A percentile compares a stretch with the other conserved stretches of the same genome.
Evolutionary conservation across 1,139 yeast genomes (phyloP).

Genomic region (Sugiyamaella paludigena): DNA sequence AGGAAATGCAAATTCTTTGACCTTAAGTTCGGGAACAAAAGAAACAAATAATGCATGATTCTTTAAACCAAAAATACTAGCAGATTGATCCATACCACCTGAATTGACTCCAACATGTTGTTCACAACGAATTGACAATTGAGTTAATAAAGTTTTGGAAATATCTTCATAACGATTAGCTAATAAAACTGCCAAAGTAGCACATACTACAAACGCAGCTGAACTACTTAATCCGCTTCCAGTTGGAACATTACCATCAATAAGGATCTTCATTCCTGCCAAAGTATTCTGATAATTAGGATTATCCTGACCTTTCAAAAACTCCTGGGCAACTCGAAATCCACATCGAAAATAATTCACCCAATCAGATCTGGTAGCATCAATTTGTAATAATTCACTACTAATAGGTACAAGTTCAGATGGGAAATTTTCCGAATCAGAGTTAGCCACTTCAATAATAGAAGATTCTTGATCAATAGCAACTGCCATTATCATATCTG

Average conservation of each 20-base stretch:
- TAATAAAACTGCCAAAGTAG: constrained; percentile 56
- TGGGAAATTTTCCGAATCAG: constrained; percentile 41
- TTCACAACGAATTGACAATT: constrained; percentile 65
- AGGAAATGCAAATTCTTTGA: constrained; percentile 58
- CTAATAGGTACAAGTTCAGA: constrained; percentile 45
- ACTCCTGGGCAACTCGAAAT: constrained; percentile 57
- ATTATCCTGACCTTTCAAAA: constrained; percentile 33
- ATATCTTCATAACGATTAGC: constrained; percentile 51
- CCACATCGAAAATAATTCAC: constrained; percentile 69
- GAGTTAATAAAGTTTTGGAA: constrained; percentile 53
- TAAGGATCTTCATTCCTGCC: constrained; percentile 52
- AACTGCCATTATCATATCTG: constrained; percentile 61
- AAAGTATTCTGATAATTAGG: constrained; percentile 4
- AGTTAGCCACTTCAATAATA: constrained; percentile 46
- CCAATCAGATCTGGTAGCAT: constrained; percentile 55
- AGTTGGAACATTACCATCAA: constrained; percentile 68
- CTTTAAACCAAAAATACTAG: constrained; percentile 64
- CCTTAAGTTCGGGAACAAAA: constrained; percentile 59
- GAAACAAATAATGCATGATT: constrained; percentile 60
- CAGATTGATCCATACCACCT: constrained; percentile 80
- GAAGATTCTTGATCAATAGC: constrained; percentile 31
- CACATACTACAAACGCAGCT: constrained; percentile 70
- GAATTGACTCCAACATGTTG: constrained; percentile 73
- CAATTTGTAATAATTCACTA: constrained; percentile 45
- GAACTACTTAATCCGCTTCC: constrained; percentile 73